These are phyloP conservation scores for Ceratocystis lukuohia DNA, from an alignment of 2,329 filamentous ascomycete genomes.

Conservation along the genomic window DNA sequence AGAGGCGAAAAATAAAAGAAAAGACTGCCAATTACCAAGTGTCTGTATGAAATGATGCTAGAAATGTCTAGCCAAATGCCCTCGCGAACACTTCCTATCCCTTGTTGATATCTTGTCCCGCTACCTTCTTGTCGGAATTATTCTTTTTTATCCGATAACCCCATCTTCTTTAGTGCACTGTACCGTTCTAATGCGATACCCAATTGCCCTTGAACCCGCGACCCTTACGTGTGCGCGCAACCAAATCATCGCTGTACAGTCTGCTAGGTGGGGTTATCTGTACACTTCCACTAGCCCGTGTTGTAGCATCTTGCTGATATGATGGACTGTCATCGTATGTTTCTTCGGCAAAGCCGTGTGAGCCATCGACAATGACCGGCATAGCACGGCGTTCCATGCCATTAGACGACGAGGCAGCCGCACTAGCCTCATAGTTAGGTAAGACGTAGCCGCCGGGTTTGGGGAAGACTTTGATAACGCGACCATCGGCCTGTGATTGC, in stretches of 20 bases:
- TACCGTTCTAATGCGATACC: not conserved
- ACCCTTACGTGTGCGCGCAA: constrained; percentile 24
- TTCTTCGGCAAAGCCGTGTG: constrained; percentile 38
- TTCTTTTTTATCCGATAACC: not conserved
- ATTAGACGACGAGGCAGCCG: constrained; percentile 22
- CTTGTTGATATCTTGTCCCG: too few relatives aligned
- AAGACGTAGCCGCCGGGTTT: constrained; percentile 38
- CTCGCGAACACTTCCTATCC: not conserved
- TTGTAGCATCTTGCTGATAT: constrained; percentile 10
- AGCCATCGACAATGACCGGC: constrained; percentile 36
- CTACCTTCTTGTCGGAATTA: not conserved
- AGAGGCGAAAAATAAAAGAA: not conserved
- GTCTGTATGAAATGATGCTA: not conserved
- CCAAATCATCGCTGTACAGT: constrained; percentile 41
- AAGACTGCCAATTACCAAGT: not conserved
- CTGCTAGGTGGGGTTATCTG: constrained; percentile 22
- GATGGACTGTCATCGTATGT: constrained; percentile 27
- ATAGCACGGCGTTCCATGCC: constrained; percentile 23
- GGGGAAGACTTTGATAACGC: constrained; percentile 58
- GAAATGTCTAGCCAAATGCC: not conserved
- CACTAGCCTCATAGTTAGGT: constrained; percentile 23
- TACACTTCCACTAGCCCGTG: not conserved
- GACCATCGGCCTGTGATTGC: constrained; percentile 51
- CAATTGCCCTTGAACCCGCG: constrained; percentile 18
- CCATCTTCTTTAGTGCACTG: not conserved